Evolutionary conservation across 805 yeast genomes (phyloP).

Genomic region (Zygosaccharomyces rouxii): DNA sequence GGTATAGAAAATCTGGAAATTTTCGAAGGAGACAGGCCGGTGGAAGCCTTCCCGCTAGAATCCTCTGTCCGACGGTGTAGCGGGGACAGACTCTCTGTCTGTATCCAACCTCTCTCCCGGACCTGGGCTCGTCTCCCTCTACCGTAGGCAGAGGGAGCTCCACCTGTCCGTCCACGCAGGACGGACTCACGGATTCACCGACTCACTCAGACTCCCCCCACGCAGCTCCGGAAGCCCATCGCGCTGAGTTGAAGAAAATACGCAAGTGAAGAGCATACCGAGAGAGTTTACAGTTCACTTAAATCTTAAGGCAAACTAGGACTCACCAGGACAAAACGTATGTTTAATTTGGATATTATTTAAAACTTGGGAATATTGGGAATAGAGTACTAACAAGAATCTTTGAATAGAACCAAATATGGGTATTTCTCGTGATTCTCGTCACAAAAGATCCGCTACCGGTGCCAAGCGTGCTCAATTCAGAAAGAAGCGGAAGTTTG

Average conservation of each 20-base stretch:
- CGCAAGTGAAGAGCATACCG: background rate
- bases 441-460: conserved; percentile 99
- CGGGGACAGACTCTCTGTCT: background rate
- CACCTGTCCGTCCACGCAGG: background rate
- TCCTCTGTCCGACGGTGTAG: no score
- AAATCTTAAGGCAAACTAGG: conserved; percentile 10
- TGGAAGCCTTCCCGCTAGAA: background rate
- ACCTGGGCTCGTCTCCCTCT: background rate
- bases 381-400: conserved; percentile 18
- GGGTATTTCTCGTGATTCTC: conserved; percentile 99
- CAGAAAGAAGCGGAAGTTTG: conserved; percentile 99
- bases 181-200: background rate
- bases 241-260: conserved; percentile 1
- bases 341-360: conserved; percentile 14
- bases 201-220: background rate
- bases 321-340: conserved; percentile 34
- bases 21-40: background rate
- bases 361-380: background rate
- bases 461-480: conserved; percentile 99
- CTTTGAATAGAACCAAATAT: conserved; percentile 46
- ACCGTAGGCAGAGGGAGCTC: background rate
- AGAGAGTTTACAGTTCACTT: background rate
- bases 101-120: background rate
- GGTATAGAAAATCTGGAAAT: background rate
- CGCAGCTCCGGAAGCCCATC: conserved; percentile 1